phyloP scores from a whole-genome alignment of 495 filamentous ascomycete species.

The Penicillium arizonense region DNA sequence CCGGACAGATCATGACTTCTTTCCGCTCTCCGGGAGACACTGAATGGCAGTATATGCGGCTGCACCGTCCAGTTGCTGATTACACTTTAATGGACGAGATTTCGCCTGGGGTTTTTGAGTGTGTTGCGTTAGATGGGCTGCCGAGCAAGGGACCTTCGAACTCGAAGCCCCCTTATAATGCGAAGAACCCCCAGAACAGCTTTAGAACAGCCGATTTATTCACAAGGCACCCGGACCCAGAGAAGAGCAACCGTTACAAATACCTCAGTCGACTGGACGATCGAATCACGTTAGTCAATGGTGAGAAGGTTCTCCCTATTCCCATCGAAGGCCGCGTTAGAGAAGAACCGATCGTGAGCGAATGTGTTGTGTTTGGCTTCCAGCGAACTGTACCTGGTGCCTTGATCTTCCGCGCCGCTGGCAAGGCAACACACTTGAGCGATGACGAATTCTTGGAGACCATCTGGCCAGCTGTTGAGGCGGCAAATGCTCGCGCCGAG shows the following conservation, averaged over 20 bases:
- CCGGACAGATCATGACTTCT: constrained; percentile 57
- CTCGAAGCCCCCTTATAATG: constrained; percentile 55
- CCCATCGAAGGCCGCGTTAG: constrained; percentile 53
- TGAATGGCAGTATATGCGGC: constrained; percentile 67
- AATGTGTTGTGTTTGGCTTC: constrained; percentile 41
- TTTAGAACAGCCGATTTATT: constrained; percentile 49
- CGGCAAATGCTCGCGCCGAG: constrained; percentile 44
- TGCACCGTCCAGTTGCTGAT: constrained; percentile 29
- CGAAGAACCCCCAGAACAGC: constrained; percentile 44
- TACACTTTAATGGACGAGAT: constrained; percentile 54
- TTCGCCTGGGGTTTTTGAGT: constrained; percentile 53
- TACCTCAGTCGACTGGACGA: constrained; percentile 61
- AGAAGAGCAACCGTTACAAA: constrained; percentile 52
- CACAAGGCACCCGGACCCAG: constrained; percentile 45
- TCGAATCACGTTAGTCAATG: constrained; percentile 60
- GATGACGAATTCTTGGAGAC: constrained; percentile 47
- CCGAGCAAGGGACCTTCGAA: constrained; percentile 63
- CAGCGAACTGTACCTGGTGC: constrained; percentile 40
- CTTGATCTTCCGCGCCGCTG: constrained; percentile 46
- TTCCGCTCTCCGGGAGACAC: constrained; percentile 46
- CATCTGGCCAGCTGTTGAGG: constrained; percentile 54
- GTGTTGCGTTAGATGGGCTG: constrained; percentile 58
- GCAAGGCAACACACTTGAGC: constrained; percentile 27
- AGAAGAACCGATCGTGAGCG: constrained; percentile 32
- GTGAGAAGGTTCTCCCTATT: constrained; percentile 67